Percentiles rank a stretch among this genome's conserved stretches.
Conservation (phyloP, 169 alveolate species). For the Cryptosporidium ubiquitum region DNA sequence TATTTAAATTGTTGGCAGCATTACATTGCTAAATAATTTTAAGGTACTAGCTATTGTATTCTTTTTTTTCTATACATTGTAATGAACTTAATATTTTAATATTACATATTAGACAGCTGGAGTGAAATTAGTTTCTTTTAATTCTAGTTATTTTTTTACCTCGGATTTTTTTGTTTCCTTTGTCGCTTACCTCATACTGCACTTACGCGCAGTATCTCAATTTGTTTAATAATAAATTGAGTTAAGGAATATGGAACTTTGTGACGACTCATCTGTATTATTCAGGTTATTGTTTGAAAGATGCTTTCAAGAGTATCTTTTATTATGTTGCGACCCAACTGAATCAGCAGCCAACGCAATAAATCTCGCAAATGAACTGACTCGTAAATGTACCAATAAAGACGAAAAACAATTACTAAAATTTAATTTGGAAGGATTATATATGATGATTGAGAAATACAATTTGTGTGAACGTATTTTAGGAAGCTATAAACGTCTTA, state of each 20-base stretch:
- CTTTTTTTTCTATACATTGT: background rate
- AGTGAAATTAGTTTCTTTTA: background rate
- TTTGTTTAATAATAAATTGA: background rate
- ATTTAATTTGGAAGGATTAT: background rate
- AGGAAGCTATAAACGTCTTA: constrained; percentile 2
- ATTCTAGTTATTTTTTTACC: background rate
- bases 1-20: background rate
- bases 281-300: constrained; percentile 17
- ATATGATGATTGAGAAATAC: background rate
- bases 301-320: constrained; percentile 35
- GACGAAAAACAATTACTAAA: background rate
- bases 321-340: constrained; percentile 27
- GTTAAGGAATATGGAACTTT: constrained; percentile 9
- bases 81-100: background rate
- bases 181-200: constrained; percentile 31
- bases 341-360: constrained; percentile 40
- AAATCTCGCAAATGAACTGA: constrained; percentile 12
- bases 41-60: background rate
- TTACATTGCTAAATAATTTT: background rate
- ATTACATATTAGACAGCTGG: background rate
- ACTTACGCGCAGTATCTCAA: constrained; percentile 29
- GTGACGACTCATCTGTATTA: background rate
- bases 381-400: background rate
- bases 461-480: constrained; percentile 17
- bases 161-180: background rate